Evolutionary conservation across 192 early-diverging fungal genomes (phyloP).

Genomic region (Linnemannia elongata): DNA sequence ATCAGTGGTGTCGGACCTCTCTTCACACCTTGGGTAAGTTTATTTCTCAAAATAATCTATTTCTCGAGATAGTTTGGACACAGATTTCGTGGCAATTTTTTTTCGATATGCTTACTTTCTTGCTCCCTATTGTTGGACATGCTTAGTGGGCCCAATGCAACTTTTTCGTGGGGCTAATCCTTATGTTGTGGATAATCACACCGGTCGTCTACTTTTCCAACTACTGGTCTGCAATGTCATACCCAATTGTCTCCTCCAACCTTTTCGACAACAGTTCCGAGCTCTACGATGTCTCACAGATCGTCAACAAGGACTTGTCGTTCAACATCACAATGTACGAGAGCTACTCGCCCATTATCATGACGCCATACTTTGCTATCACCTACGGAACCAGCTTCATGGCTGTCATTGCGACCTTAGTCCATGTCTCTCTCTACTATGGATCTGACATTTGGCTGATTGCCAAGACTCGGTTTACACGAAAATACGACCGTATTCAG

Average conservation of each 20-base stretch:
- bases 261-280: conserved; percentile 37
- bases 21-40: conserved; percentile 50
- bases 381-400: conserved; percentile 70
- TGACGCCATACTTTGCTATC: conserved; percentile 64
- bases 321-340: conserved; percentile 62
- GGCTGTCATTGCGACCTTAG: conserved; percentile 67
- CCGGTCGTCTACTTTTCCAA: conserved; percentile 77
- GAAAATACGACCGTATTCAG: background rate
- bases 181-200: conserved; percentile 77
- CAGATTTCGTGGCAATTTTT: background rate
- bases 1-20: conserved; percentile 49
- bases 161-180: conserved; percentile 71
- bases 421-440: conserved; percentile 77
- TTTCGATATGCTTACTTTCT: background rate
- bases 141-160: conserved; percentile 73
- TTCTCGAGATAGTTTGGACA: background rate
- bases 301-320: conserved; percentile 37
- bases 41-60: no score
- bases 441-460: conserved; percentile 68
- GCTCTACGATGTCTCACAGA: conserved; percentile 39
- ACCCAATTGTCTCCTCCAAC: conserved; percentile 52
- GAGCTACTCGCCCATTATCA: conserved; percentile 58
- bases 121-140: conserved; percentile 1
- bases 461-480: conserved; percentile 27
- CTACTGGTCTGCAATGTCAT: conserved; percentile 64